Base-by-base conservation (phyloP, 78 protist species). In the Paratrimastix pyriformis region DNA sequence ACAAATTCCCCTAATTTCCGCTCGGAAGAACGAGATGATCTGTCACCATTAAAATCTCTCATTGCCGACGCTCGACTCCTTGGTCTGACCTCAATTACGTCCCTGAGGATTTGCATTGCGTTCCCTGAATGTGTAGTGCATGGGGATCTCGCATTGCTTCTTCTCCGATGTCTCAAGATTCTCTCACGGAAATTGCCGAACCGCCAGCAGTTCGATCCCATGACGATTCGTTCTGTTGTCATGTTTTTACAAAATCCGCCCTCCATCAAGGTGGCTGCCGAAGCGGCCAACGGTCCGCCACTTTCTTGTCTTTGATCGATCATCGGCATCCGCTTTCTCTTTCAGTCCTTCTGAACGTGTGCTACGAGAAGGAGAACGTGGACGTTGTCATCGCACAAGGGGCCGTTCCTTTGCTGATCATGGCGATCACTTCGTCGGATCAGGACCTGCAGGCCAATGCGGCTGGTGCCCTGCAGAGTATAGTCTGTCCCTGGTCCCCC, bases 201-300 rank as follows among this genome's bases (percentile, higher is more conserved):
- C 50, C 70, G 70, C 37, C 38, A 6, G 26, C 32, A 18, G 37
- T 50, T 64, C 18, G 52, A 50, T 18, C 26, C 3, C 15, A 32
- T 3, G 26, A 40, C 32, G 33, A 11, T 21, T 11, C 13, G 8
- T 5, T 45, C 33, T 35, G 52, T 64, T 6, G 46, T 40, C 33
- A 13, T 0, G 8, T 1, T n/a, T 24, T 32, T 38, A 32, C 15
- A 4, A 0, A 6, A 9, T 33, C 32, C 4, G 24, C 29, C 52
- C 4, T 3, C 11, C 26, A 13, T 29, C 33, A 6, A 13, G 29
- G 70, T 40, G 30, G 26, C 38, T 8, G 33, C n/a, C 54, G 70
- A 64, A 35, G 70, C 70, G 39, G 3, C n/a, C 70, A 64, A 64
- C 70, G n/a, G n/a, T n/a, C n/a, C n/a, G n/a, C n/a, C n/a, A n/a